Evolutionary conservation across 129 eudicot genomes (phyloP).

Genomic region (Artemisia tridentata): DNA sequence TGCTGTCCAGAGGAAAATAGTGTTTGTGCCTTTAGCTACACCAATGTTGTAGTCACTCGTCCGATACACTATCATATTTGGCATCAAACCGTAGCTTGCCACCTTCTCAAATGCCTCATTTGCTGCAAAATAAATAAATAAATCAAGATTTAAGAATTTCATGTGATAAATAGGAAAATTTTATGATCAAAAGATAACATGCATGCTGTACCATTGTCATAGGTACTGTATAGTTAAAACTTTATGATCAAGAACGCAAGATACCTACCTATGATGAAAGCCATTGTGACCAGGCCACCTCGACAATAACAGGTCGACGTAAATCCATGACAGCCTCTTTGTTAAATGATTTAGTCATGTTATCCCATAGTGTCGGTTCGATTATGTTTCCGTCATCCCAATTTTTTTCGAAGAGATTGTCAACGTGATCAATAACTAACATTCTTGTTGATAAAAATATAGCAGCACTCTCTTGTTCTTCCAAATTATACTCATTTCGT

Average conservation of each 20-base stretch:
- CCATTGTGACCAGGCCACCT: constrained; percentile 30
- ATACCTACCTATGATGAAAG: constrained; percentile 31
- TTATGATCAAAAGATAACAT: not conserved
- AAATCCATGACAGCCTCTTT: too few species aligned
- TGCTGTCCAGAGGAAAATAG: constrained; percentile 43
- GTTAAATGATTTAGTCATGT: too few species aligned
- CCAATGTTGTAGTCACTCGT: constrained; percentile 40
- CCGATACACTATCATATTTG: constrained; percentile 53
- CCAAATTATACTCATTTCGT: too few species aligned
- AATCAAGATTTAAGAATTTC: not conserved
- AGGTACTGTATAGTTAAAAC: not conserved
- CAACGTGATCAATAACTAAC: too few species aligned
- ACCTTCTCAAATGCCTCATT: constrained; percentile 61
- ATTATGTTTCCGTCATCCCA: too few species aligned
- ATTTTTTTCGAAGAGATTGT: too few species aligned
- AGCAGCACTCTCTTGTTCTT: too few species aligned
- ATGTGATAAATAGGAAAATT: not conserved
- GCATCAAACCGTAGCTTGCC: constrained; percentile 47
- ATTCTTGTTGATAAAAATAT: too few species aligned
- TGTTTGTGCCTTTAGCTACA: constrained; percentile 34
- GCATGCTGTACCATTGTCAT: constrained; percentile 2
- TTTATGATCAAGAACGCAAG: constrained; percentile 4
- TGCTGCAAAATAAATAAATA: constrained; percentile 27
- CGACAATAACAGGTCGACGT: too few species aligned
- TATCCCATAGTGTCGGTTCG: too few species aligned